These are phyloP conservation scores for Penicillium sp. DNA, from an alignment of 2,329 filamentous ascomycete species.

Conservation along the genomic window DNA sequence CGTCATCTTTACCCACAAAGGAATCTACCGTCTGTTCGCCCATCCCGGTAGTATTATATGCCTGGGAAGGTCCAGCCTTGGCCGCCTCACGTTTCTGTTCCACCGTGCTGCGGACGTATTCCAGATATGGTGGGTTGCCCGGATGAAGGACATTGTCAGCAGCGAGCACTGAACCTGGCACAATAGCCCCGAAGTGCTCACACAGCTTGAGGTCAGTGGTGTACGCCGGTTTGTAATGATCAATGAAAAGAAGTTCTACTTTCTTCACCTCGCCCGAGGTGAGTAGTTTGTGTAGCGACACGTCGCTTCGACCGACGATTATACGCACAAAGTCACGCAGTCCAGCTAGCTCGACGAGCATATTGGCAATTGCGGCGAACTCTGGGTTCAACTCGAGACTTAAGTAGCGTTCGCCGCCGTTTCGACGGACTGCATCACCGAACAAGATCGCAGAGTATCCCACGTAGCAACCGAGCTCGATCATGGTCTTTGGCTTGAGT, in stretches of 20 bases:
- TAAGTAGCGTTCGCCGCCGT: slow-evolving; percentile 66
- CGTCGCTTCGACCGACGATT: slow-evolving; percentile 66
- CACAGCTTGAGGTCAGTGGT: slow-evolving; percentile 72
- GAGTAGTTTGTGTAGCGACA: slow-evolving; percentile 63
- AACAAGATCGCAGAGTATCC: slow-evolving; percentile 81
- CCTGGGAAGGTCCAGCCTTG: slow-evolving; percentile 18
- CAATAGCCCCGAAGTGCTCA: slow-evolving; percentile 66
- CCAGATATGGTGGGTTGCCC: slow-evolving; percentile 48
- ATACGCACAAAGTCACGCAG: slow-evolving; percentile 69
- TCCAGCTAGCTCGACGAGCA: slow-evolving; percentile 72
- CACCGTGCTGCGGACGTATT: slow-evolving; percentile 66
- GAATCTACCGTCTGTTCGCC: slow-evolving; percentile 17
- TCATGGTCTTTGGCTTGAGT: slow-evolving; percentile 66
- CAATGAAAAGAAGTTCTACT: slow-evolving; percentile 69
- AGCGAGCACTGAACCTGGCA: slow-evolving; percentile 50
- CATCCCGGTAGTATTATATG: slow-evolving; percentile 20
- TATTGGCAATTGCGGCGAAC: slow-evolving; percentile 68
- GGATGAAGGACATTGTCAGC: slow-evolving; percentile 49
- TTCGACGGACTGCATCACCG: slow-evolving; percentile 62
- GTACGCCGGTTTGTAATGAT: slow-evolving; percentile 77
- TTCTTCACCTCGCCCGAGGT: slow-evolving; percentile 53
- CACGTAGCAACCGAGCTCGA: slow-evolving; percentile 78
- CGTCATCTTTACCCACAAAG: slow-evolving; percentile 22
- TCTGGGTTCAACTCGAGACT: slow-evolving; percentile 72
- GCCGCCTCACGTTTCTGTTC: slow-evolving; percentile 57